A percentile compares a stretch with the other conserved stretches of the same genome.
These are phyloP conservation scores for Inga oerstediana DNA, from an alignment of 306 rosid species.

Conservation along the genomic window DNA sequence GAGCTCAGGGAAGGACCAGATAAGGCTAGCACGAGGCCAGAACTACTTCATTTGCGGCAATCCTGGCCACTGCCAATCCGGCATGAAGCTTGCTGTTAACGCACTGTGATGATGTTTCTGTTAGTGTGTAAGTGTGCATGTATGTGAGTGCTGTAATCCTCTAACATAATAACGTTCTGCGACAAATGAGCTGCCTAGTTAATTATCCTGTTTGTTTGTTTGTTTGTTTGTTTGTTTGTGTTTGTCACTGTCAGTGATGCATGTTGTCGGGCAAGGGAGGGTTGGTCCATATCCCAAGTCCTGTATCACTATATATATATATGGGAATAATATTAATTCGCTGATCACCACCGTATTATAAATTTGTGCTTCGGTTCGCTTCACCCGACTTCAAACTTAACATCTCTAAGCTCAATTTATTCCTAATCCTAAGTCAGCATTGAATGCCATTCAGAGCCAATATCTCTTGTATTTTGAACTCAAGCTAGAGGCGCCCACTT, in stretches of 20 bases:
- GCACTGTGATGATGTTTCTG: constrained; percentile 40
- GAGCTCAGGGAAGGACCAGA: constrained; percentile 56
- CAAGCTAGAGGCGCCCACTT: not conserved
- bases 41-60: constrained; percentile 66
- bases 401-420: not conserved
- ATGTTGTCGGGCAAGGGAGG: not conserved
- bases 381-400: not conserved
- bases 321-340: not conserved
- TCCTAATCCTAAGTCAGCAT: not conserved
- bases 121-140: not conserved
- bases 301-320: not conserved
- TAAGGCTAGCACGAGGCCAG: constrained; percentile 49
- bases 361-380: not conserved
- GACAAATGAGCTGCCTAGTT: not conserved
- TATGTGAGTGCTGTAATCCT: not conserved
- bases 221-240: not conserved
- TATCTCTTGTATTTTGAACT: not conserved
- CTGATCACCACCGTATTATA: not conserved
- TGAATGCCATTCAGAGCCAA: not conserved
- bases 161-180: not conserved
- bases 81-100: constrained; percentile 64
- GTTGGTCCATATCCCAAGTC: not conserved
- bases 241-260: not conserved
- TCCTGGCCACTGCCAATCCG: constrained; percentile 64
- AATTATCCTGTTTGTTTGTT: not conserved